Conservation (phyloP, 768 basidiomycete species). For the Leccinum disarticulatum region DNA sequence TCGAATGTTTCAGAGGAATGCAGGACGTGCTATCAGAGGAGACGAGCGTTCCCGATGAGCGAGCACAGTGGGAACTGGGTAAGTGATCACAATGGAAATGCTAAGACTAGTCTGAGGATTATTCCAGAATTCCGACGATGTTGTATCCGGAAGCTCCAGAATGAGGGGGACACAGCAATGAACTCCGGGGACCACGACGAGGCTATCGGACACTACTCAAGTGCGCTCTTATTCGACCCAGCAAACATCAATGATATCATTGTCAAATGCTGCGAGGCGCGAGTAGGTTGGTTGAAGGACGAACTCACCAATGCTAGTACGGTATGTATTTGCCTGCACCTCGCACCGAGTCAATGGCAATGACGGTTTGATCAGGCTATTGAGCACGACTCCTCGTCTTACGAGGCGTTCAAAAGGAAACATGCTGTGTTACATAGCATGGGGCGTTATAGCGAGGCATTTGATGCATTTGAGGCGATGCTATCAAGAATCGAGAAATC, state of each 20-base stretch:
- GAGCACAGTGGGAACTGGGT: too few species aligned
- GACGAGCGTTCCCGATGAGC: too few species aligned
- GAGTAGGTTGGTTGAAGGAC: not conserved
- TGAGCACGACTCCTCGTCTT: not conserved
- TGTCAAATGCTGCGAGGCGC: slow-evolving; percentile 1
- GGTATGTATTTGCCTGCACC: not conserved
- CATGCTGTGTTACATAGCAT: not conserved
- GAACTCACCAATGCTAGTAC: slow-evolving; percentile 1
- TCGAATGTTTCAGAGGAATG: too few species aligned
- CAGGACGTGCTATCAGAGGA: too few species aligned
- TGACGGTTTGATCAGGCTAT: not conserved
- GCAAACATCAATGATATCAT: not conserved
- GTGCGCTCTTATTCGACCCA: not conserved
- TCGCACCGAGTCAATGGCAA: too few species aligned
- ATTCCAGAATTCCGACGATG: not conserved
- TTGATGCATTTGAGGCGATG: not conserved
- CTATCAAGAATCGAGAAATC: not conserved
- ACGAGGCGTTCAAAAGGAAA: slow-evolving; percentile 6
- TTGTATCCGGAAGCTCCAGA: not conserved
- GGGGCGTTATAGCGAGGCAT: not conserved
- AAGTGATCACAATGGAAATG: too few species aligned
- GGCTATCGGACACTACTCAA: not conserved
- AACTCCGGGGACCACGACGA: not conserved
- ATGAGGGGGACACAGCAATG: not conserved
- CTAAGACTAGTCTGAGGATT: too few species aligned